Evolutionary conservation across 2,329 filamentous ascomycete species (phyloP).

Genomic region (Pseudopyrenochaeta lycopersici): DNA sequence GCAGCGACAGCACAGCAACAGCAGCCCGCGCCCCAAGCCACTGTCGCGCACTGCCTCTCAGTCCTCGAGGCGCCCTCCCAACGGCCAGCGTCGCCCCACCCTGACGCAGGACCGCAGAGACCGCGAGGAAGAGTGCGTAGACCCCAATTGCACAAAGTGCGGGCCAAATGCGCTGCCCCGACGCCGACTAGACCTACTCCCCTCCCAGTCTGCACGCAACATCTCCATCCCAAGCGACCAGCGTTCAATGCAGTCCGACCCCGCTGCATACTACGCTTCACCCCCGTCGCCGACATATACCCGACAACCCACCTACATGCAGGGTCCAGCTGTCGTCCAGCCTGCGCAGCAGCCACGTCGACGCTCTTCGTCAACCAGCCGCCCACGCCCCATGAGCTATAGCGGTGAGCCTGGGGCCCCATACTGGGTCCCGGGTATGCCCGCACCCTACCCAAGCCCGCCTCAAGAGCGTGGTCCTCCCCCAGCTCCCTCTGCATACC

Average conservation of each 20-base stretch:
- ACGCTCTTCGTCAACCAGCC: constrained; percentile 32
- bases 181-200: constrained; percentile 24
- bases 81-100: constrained; percentile 22
- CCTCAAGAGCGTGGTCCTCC: constrained; percentile 44
- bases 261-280: constrained; percentile 30
- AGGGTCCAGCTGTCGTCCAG: constrained; percentile 39
- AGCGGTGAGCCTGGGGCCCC: constrained; percentile 30
- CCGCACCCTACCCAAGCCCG: constrained; percentile 28
- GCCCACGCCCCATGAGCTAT: constrained; percentile 45
- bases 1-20: constrained; percentile 26
- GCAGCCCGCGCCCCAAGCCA: constrained; percentile 34
- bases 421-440: constrained; percentile 33
- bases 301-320: constrained; percentile 31
- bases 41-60: constrained; percentile 34
- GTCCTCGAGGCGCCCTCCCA: constrained; percentile 24
- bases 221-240: constrained; percentile 36
- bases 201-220: constrained; percentile 42
- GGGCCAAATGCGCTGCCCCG: constrained; percentile 24
- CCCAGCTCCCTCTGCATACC: constrained; percentile 40
- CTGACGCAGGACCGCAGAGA: constrained; percentile 21
- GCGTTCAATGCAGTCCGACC: constrained; percentile 43
- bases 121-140: constrained; percentile 39
- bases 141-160: constrained; percentile 44
- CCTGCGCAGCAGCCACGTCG: constrained; percentile 35
- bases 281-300: constrained; percentile 40